Percentiles rank a stretch among this genome's conserved stretches.
These are phyloP conservation scores for Coniochaeta pulveracea DNA, from an alignment of 2,329 filamentous ascomycete genomes.

Conservation along the genomic window DNA sequence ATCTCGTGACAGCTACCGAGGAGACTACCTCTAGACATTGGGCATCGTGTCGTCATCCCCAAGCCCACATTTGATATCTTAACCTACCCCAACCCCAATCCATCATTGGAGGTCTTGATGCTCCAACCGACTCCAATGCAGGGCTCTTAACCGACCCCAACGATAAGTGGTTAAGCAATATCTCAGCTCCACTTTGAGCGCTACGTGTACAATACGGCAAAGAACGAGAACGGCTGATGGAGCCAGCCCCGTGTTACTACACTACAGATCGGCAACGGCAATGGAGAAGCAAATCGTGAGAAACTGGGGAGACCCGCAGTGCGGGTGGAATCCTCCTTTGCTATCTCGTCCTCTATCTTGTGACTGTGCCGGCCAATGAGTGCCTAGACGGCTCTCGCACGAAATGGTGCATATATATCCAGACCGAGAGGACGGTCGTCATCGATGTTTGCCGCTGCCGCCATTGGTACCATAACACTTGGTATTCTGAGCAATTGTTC, in stretches of 20 bases:
- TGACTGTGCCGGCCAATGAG: background rate
- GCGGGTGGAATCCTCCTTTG: background rate
- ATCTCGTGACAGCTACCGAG: too few relatives aligned
- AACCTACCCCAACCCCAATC: background rate
- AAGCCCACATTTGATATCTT: too few relatives aligned
- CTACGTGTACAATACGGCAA: background rate
- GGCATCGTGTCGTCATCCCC: too few relatives aligned
- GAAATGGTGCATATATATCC: background rate
- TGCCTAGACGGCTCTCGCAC: background rate
- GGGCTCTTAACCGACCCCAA: background rate
- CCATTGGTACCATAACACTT: too few relatives aligned
- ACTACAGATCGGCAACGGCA: background rate
- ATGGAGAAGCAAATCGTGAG: background rate
- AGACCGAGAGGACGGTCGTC: background rate
- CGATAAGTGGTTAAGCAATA: background rate
- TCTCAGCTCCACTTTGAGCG: background rate
- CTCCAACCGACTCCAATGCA: background rate
- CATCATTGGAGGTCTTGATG: too few relatives aligned
- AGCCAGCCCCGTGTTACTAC: background rate
- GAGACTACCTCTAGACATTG: too few relatives aligned
- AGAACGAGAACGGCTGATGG: background rate
- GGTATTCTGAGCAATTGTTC: too few relatives aligned
- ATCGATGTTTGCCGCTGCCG: background rate
- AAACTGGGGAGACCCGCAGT: background rate
- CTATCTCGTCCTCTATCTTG: constrained; percentile 2